Conservation (phyloP, 495 filamentous ascomycete species). For the Neurospora intermedia region DNA sequence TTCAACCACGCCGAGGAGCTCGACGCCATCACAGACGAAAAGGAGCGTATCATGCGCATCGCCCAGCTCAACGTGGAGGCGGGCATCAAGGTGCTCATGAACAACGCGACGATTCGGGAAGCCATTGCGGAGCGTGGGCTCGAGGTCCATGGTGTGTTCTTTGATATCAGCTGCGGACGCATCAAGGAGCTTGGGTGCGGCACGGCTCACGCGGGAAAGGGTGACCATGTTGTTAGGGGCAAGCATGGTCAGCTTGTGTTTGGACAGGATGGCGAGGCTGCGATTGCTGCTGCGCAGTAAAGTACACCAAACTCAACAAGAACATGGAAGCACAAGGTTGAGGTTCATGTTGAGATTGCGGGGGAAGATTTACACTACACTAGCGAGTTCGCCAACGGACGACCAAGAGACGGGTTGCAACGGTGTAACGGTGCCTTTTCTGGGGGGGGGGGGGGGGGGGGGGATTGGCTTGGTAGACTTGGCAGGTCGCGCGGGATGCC, state of each 20-base stretch:
- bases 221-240: conserved; percentile 30
- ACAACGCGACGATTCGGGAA: conserved; percentile 48
- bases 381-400: not conserved
- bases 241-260: conserved; percentile 42
- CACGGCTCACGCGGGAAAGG: conserved; percentile 10
- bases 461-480: not conserved
- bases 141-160: conserved; percentile 61
- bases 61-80: conserved; percentile 60
- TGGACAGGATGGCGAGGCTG: not conserved
- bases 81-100: conserved; percentile 53
- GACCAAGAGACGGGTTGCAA: not conserved
- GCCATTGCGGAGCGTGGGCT: conserved; percentile 60
- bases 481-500: not conserved
- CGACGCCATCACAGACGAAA: conserved; percentile 33
- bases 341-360: not conserved
- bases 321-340: not conserved
- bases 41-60: conserved; percentile 41
- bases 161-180: conserved; percentile 52
- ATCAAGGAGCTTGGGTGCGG: conserved; percentile 48
- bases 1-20: conserved; percentile 44
- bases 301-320: not conserved
- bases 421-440: not conserved
- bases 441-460: no score
- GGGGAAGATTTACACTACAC: not conserved
- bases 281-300: not conserved